Evolutionary conservation across 2,329 filamentous ascomycete genomes (phyloP), one percentile per base, ranked within the genome.

Genomic region (Cytospora paraplurivora): DNA sequence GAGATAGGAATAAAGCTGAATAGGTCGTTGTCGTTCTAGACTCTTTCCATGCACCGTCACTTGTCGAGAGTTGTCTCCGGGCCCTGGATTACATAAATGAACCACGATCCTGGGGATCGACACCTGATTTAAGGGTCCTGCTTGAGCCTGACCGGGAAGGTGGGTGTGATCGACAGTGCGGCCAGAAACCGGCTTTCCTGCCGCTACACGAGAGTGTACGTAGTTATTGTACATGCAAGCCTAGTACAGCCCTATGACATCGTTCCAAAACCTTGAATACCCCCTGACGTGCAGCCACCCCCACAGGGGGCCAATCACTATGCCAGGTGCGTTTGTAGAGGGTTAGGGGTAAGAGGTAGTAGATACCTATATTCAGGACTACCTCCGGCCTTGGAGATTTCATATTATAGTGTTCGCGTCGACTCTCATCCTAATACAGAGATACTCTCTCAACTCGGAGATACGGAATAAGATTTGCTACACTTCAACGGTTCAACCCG

Each of bases 161-260:
- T 7, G 13, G 12, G 13, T 4, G 17, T 17, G 50, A 47, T 60
- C 12, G 37, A 53, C 57, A 33, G 11, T 37, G 49, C 52, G 57
- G 35, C 58, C 58, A 54, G 47, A 60, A 60, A 60, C 58, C 50
- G 58, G 58, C 58, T 60, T 60, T 60, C 38, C 15, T 15, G 38
- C 38, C 15, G 38, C 38, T 7, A 17, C 6, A 41, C 15, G 7
- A 41, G 17, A 41, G 38, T 41, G 32, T 37, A 50, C 37, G 50
- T 15, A 6, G 15, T 41, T 15, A 17, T 41, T 4, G 38, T 15
- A 7, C 13, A 13, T n/a, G n/a, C n/a, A n/a, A n/a, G n/a, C 13
- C 38, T 15, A 3, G 12, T n/a, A 3, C 15, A 27, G 27, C 27
- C 58, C 50, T 38, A 60, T 60, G 58, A 60, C 58, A 60, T 60